Evolutionary conservation across 1,284 basidiomycete genomes (phyloP), one percentile per base, ranked within the genome.

Genomic region (Sutorius eximius): DNA sequence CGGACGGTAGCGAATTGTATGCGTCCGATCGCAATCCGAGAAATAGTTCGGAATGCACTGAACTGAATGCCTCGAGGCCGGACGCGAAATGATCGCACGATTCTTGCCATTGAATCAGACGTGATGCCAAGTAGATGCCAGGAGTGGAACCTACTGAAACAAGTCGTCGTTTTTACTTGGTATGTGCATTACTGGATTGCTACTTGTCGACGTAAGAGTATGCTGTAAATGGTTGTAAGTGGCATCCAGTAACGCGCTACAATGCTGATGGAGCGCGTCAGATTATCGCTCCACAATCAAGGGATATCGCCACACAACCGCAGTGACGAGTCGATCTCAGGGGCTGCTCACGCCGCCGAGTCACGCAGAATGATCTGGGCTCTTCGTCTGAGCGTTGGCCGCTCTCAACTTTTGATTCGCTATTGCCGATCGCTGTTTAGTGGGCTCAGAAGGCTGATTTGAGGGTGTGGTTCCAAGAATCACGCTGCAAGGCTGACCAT

Each of bases 11-110:
- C 20, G 7, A 22, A 41, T 16, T 7, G 8, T 9, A 12, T 7
- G 40, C 40, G 22, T 22, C 24, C 40, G 15, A 24, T 41, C 3
- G 13, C 13, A 41, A 41, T 41, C 13, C 6, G 13, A 15, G 41
- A 16, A 27, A 16, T n/a, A 3, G 15, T 6, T 16, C 16, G 36
- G 36, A 37, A 37, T 11, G 16, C 11, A 37, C 10, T n/a, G 36
- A 37, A 43, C n/a, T 37, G 8, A 16, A 45, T 49, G 63, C 67
- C 65, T 68, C 61, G 65, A 66, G 67, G 65, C 67, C 51, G 45
- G 37, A 52, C 62, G 64, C 65, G 65, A 68, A 55, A 66, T 66
- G 65, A 69, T 57, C 65, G 64, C 67, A 61, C 51, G 66, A 65
- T 38, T 47, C 7, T 3, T 4, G 8, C 5, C 22, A 24, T 51